A percentile compares a stretch with the other conserved stretches of the same genome.
Evolutionary conservation across 306 rosid genomes (phyloP).

Genomic region (Quillaja saponaria): DNA sequence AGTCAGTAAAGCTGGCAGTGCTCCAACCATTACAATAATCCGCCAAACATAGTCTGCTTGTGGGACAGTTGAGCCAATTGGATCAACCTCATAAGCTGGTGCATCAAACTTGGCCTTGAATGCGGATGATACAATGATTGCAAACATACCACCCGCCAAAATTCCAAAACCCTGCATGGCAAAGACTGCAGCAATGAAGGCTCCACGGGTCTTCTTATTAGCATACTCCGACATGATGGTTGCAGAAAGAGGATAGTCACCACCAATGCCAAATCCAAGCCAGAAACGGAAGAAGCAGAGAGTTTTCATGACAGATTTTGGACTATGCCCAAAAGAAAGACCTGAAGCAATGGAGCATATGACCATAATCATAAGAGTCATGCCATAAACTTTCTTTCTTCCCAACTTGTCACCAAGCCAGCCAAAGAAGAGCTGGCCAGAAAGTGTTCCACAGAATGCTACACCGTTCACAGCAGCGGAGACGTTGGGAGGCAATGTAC

Average conservation of each 20-base stretch:
- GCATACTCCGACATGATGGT: slow-evolving; percentile 84
- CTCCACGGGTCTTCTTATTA: slow-evolving; percentile 74
- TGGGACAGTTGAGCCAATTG: slow-evolving; percentile 53
- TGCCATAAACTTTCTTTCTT: slow-evolving; percentile 65
- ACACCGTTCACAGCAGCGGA: slow-evolving; percentile 76
- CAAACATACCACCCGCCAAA: slow-evolving; percentile 65
- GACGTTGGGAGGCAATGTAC: slow-evolving; percentile 65
- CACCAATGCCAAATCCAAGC: slow-evolving; percentile 85
- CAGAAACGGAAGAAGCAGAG: slow-evolving; percentile 78
- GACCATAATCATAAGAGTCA: slow-evolving; percentile 73
- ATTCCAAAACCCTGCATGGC: slow-evolving; percentile 91
- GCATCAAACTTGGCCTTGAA: slow-evolving; percentile 48
- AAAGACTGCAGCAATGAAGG: slow-evolving; percentile 77
- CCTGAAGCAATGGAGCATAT: slow-evolving; percentile 66
- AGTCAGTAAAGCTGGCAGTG: slow-evolving; percentile 66
- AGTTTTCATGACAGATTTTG: slow-evolving; percentile 60
- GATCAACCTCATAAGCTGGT: slow-evolving; percentile 44
- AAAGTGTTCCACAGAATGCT: slow-evolving; percentile 64
- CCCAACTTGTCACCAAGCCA: slow-evolving; percentile 85
- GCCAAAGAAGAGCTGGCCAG: slow-evolving; percentile 82
- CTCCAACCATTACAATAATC: slow-evolving; percentile 66
- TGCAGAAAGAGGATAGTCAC: slow-evolving; percentile 81
- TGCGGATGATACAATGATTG: slow-evolving; percentile 38
- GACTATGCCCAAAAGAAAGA: slow-evolving; percentile 56
- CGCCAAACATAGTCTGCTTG: slow-evolving; percentile 74